Evolutionary conservation across 164 flowering plant species (phyloP).

Genomic region (Euptelea pleiosperma): DNA sequence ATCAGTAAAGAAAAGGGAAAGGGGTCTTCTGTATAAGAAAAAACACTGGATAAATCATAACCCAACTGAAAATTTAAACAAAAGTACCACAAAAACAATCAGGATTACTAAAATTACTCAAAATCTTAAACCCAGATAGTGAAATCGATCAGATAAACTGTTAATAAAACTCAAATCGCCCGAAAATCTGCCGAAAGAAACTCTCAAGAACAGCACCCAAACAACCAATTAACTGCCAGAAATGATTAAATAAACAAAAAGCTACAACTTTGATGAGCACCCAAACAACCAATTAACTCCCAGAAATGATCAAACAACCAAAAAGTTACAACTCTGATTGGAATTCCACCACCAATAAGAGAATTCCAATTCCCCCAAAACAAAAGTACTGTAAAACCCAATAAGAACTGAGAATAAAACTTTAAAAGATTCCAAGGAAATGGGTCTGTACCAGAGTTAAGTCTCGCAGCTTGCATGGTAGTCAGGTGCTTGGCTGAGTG

Average conservation of each 20-base stretch:
- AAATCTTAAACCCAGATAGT: constrained; percentile 9
- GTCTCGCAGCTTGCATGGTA: constrained; percentile 38
- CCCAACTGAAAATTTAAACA: too few relatives aligned
- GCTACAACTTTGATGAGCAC: too few relatives aligned
- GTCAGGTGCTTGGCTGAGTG: constrained; percentile 41
- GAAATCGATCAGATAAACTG: background rate
- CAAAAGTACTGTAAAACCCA: too few relatives aligned
- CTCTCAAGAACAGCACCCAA: background rate
- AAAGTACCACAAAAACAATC: too few relatives aligned
- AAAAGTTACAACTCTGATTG: too few relatives aligned
- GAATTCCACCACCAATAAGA: too few relatives aligned
- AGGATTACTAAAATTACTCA: background rate
- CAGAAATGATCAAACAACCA: too few relatives aligned
- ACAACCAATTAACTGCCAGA: too few relatives aligned
- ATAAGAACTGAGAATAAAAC: background rate
- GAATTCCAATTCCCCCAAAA: too few relatives aligned
- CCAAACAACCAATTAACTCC: background rate
- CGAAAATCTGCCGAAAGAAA: background rate
- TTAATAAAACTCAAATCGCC: background rate
- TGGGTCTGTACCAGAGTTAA: constrained; percentile 41
- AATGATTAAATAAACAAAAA: background rate
- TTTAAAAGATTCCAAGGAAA: too few relatives aligned
- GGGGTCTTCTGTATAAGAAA: too few relatives aligned
- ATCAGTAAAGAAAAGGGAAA: background rate
- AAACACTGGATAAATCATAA: too few relatives aligned